phyloP scores from a whole-genome alignment of 2,329 filamentous ascomycete species.

The Fusarium fracticaudum region DNA sequence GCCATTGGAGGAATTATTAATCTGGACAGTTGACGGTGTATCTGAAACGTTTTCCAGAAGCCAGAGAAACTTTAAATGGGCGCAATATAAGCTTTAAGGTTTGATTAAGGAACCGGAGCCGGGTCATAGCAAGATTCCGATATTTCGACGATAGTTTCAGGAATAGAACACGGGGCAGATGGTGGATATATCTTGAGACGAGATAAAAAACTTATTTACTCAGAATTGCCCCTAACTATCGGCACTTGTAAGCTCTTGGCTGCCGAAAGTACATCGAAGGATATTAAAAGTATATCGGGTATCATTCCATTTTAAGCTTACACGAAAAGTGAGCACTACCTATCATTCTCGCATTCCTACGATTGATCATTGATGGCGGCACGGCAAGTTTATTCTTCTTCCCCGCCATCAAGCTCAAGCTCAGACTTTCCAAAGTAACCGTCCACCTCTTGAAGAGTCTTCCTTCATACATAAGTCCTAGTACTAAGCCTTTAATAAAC shows the following conservation, averaged over 20 bases:
- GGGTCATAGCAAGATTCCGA: neutral
- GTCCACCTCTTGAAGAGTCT: neutral
- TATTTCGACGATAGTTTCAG: slow-evolving; percentile 10
- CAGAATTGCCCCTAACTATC: neutral
- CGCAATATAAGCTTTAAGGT: slow-evolving; percentile 13
- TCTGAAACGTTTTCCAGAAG: slow-evolving; percentile 35
- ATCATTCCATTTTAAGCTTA: neutral
- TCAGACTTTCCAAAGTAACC: neutral
- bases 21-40: neutral
- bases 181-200: neutral
- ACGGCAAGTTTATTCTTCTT: neutral
- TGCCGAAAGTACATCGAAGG: neutral
- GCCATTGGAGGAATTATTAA: slow-evolving; percentile 30
- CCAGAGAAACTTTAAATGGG: slow-evolving; percentile 7
- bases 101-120: slow-evolving; percentile 29
- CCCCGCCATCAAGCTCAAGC: neutral
- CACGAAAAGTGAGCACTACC: neutral
- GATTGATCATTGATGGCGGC: neutral
- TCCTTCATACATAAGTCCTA: too few species aligned
- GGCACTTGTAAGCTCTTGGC: neutral
- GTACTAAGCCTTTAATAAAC: neutral
- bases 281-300: neutral
- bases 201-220: neutral
- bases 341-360: neutral
- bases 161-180: slow-evolving; percentile 3